Evolutionary conservation across 2,329 filamentous ascomycete species (phyloP), one percentile per base, ranked within the genome.

Genomic region (Escovopsis sp.): DNA sequence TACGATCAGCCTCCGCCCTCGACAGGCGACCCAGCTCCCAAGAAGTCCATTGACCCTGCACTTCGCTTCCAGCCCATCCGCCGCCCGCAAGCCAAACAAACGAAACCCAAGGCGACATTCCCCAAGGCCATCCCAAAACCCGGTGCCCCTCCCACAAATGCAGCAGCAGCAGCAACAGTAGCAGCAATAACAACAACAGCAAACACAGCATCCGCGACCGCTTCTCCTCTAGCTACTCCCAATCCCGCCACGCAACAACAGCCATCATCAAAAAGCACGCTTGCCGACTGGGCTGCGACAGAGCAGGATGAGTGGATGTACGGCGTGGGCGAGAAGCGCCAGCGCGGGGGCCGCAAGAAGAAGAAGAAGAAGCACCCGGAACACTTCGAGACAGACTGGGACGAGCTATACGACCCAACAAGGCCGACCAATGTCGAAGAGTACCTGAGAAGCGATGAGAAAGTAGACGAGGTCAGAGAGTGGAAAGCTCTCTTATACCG

Each of bases 1-100:
- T 88, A 87, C 62, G 77, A 76, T 48, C 62, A 78, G 52, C 59
- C 65, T 45, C 65, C 67, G 18, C 66, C 69, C 18, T 53, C 58
- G 35, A 53, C 61, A 37, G 58, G 65, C 45, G 65, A 73, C 51
- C 49, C 67, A 10, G 28, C 50, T 2, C 67, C 72, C 46, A 87
- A 80, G 60, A 85, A 83, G 61, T 67, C 63, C 12, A 49, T 67
- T 38, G 68, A 73, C 42, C 59, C 68, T 60, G 77, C 83, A 55
- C 70, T 93, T 48, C 82, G 82, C 60, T 94, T 94, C 66, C 85
- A 93, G 59, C 86, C 86, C 41, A 87, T 87, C 50, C 84, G 84
- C 55, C 76, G 85, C 47, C 84, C 85, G 23, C 77, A 86, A 54
- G 51, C 59, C 52, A 81, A 65, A 56, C 73, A 61, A 55, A 59